These are phyloP conservation scores for Fistulina hepatica DNA, from an alignment of 1,284 basidiomycete species.

Conservation along the genomic window DNA sequence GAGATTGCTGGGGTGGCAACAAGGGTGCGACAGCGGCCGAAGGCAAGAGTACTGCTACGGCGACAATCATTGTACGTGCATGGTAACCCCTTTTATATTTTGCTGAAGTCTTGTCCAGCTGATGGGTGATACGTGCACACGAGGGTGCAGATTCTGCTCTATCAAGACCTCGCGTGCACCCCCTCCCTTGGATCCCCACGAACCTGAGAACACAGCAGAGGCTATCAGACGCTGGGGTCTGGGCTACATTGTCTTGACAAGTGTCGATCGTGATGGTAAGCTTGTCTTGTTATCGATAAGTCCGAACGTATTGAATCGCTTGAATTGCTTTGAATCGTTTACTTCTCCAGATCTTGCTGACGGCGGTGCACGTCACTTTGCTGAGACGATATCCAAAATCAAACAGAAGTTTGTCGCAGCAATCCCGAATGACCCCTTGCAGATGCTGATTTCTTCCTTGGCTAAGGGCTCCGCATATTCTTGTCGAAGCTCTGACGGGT, in stretches of 20 bases:
- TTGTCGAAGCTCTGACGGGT: conserved; percentile 94
- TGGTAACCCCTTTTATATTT: conserved; percentile 9
- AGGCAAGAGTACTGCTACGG: conserved; percentile 80
- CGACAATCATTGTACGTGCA: conserved; percentile 92
- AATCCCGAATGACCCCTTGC: conserved; percentile 1
- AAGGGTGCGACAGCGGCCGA: conserved; percentile 61
- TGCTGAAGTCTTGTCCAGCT: conserved; percentile 54
- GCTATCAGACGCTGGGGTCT: conserved; percentile 97
- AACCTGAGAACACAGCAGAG: conserved; percentile 97
- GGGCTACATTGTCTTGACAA: conserved; percentile 96
- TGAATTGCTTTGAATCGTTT: conserved; percentile 5
- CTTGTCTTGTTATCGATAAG: conserved; percentile 6
- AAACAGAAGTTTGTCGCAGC: conserved; percentile 70
- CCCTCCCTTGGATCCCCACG: conserved; percentile 88
- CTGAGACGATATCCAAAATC: conserved; percentile 88
- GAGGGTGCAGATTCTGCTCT: conserved; percentile 96
- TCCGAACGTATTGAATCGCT: no score
- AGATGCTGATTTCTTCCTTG: conserved; percentile 6
- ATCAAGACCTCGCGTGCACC: conserved; percentile 90
- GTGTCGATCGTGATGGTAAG: conserved; percentile 91
- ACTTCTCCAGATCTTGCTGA: conserved; percentile 68
- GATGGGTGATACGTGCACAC: conserved; percentile 99
- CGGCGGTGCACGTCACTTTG: conserved; percentile 90
- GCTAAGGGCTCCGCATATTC: conserved; percentile 81
- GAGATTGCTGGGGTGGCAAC: conserved; percentile 97